Conservation (phyloP, 768 basidiomycete genomes). For the Coprinopsis strossmayeri region DNA sequence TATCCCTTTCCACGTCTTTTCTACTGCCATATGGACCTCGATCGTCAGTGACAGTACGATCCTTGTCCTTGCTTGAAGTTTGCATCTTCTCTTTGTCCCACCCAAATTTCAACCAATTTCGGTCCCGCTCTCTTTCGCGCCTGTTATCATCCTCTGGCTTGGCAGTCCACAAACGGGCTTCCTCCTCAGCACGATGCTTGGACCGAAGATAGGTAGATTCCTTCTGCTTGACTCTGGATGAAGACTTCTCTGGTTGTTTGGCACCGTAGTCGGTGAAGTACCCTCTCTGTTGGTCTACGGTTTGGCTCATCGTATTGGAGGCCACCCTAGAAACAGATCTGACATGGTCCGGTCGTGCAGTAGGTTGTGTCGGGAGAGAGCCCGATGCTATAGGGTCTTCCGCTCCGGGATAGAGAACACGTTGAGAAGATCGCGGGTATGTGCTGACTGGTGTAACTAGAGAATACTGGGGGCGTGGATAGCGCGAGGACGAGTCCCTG, state of each 20-base stretch:
- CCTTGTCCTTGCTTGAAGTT: too few relatives aligned
- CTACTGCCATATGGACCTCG: too few relatives aligned
- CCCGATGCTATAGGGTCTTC: not conserved
- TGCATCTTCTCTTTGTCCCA: constrained; percentile 3
- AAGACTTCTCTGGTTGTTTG: not conserved
- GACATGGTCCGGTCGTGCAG: not conserved
- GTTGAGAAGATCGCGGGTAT: not conserved
- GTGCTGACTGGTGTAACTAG: not conserved
- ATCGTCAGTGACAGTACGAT: too few relatives aligned
- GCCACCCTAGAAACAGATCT: not conserved
- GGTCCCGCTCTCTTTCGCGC: constrained; percentile 5
- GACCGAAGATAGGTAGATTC: not conserved
- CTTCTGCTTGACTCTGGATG: not conserved
- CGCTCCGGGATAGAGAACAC: not conserved
- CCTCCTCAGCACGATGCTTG: too few relatives aligned
- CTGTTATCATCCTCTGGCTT: not conserved
- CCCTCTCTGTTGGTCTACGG: constrained; percentile 1
- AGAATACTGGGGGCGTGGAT: not conserved
- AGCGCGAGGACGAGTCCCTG: not conserved
- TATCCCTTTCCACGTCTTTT: too few relatives aligned
- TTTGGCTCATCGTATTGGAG: not conserved
- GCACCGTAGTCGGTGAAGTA: constrained; percentile 1
- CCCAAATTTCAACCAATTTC: constrained; percentile 1
- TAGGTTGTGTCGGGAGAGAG: not conserved
- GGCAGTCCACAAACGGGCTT: not conserved